Percentiles rank a stretch among this genome's conserved stretches.
phyloP scores from a whole-genome alignment of 495 filamentous ascomycete species.

The Penicillium malachiteum region DNA sequence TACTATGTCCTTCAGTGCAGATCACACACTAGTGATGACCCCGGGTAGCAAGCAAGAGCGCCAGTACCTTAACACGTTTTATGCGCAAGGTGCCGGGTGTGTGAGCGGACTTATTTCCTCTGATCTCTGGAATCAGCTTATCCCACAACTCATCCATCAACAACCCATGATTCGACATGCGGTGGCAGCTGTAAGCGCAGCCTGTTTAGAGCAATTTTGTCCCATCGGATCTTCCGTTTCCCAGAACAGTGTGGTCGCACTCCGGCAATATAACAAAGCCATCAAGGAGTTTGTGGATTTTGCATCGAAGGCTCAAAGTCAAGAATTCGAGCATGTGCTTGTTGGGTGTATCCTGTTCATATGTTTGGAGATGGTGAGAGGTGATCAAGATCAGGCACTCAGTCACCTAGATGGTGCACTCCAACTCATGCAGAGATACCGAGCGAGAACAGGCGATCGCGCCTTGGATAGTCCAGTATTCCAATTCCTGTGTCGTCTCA shows the following conservation, averaged over 20 bases:
- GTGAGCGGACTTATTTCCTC: conserved; percentile 63
- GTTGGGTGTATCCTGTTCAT: conserved; percentile 30
- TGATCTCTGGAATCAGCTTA: conserved; percentile 53
- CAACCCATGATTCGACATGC: conserved; percentile 62
- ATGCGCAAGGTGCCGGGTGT: conserved; percentile 9
- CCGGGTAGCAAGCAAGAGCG: conserved; percentile 25
- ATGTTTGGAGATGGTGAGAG: conserved; percentile 28
- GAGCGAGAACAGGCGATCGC: neutral
- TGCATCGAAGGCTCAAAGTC: neutral
- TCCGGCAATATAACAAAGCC: conserved; percentile 56
- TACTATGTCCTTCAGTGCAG: conserved; percentile 1
- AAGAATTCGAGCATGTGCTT: conserved; percentile 17
- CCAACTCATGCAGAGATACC: conserved; percentile 10
- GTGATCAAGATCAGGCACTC: conserved; percentile 19
- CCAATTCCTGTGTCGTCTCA: conserved; percentile 17
- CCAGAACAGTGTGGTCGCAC: conserved; percentile 29
- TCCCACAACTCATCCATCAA: conserved; percentile 57
- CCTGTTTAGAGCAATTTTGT: conserved; percentile 50
- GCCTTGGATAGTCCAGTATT: conserved; percentile 13
- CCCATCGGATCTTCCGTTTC: neutral
- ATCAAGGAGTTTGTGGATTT: conserved; percentile 39
- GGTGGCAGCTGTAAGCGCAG: conserved; percentile 60
- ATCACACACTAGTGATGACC: conserved; percentile 12
- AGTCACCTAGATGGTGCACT: conserved; percentile 22
- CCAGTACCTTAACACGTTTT: conserved; percentile 25